These are phyloP conservation scores for Prinsepia uniflora DNA, from an alignment of 306 rosid genomes.

Conservation along the genomic window DNA sequence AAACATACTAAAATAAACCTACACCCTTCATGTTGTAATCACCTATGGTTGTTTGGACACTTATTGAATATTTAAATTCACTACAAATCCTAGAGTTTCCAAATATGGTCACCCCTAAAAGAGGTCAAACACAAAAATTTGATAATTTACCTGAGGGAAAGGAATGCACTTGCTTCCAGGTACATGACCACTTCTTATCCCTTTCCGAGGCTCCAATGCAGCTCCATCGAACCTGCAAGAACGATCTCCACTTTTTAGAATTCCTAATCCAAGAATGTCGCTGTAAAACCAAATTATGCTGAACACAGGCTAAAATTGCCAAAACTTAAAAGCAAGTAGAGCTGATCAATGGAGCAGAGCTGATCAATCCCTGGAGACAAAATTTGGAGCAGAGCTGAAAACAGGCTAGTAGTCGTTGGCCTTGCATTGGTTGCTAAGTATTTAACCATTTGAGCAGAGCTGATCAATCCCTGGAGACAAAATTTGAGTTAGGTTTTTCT, in stretches of 20 bases:
- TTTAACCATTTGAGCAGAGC: constrained; percentile 97
- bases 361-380: too few species aligned
- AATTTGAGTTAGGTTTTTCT: constrained; percentile 29
- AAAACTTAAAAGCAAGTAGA: too few species aligned
- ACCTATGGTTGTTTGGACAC: background rate
- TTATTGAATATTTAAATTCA: background rate
- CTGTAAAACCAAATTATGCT: background rate
- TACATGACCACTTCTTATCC: constrained; percentile 87
- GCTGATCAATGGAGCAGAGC: too few species aligned
- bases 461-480: constrained; percentile 77
- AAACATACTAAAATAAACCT: background rate
- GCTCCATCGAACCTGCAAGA: constrained; percentile 72
- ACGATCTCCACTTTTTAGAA: constrained; percentile 12
- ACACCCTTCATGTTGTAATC: background rate
- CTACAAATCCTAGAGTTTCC: background rate
- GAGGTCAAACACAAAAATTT: constrained; percentile 3
- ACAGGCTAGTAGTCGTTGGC: constrained; percentile 77
- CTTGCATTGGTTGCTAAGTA: constrained; percentile 82
- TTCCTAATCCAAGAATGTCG: constrained; percentile 20
- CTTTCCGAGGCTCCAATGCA: constrained; percentile 80
- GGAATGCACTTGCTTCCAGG: constrained; percentile 92
- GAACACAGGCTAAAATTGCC: background rate
- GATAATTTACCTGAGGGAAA: constrained; percentile 55
- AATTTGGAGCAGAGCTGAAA: constrained; percentile 66
- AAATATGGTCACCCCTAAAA: background rate